Evolutionary conservation across 345 rosid species (phyloP).

Genomic region (Citrus hindsii): DNA sequence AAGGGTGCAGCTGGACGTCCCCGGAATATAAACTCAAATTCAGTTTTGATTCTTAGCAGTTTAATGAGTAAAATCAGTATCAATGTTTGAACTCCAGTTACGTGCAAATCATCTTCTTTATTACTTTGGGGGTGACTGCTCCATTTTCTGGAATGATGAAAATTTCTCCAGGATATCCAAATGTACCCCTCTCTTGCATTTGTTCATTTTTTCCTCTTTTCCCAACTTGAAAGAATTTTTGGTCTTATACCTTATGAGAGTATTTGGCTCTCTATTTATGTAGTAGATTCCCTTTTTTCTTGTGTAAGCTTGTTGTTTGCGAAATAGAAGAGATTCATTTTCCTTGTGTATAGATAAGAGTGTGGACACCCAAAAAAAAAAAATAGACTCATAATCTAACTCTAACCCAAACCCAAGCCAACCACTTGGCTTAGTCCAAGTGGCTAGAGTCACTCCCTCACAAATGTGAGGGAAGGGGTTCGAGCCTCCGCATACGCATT

Average conservation of each 20-base stretch:
- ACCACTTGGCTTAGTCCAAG: too few species aligned
- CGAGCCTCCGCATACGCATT: too few species aligned
- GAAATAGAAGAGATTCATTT: neutral
- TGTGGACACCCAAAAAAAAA: too few species aligned
- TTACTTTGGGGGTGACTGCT: neutral
- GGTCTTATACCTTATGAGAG: neutral
- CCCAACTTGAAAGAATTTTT: neutral
- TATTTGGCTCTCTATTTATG: neutral
- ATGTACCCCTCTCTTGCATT: neutral
- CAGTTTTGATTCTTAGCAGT: conserved; percentile 19
- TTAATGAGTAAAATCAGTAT: neutral
- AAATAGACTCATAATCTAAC: too few species aligned
- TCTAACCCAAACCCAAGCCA: too few species aligned
- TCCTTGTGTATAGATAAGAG: neutral
- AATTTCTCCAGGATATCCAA: neutral
- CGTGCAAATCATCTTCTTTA: neutral
- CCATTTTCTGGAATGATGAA: neutral
- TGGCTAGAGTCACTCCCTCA: too few species aligned
- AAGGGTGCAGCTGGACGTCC: conserved; percentile 16
- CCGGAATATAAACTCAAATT: conserved; percentile 4
- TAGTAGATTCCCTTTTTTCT: neutral
- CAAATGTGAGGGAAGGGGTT: too few species aligned
- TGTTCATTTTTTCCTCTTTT: neutral
- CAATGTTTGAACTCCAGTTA: neutral
- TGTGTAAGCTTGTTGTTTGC: neutral